Conservation (phyloP, 768 basidiomycete species). For the Myochromella boudieri region DNA sequence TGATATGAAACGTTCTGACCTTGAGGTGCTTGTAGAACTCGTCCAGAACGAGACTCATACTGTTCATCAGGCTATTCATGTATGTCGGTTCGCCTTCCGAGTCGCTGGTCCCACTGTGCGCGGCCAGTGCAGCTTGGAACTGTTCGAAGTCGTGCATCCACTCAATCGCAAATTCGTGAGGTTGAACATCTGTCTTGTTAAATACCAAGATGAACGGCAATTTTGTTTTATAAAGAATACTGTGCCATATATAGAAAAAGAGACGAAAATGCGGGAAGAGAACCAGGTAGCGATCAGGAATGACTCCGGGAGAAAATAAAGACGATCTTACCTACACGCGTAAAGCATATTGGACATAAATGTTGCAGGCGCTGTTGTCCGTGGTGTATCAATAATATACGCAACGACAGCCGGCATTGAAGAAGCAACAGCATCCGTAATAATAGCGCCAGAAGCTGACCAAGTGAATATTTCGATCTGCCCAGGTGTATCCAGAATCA, state of each 20-base stretch:
- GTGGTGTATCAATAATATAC: conserved; percentile 96
- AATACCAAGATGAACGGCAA: conserved; percentile 97
- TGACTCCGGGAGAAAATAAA: background rate
- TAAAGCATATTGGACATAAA: conserved; percentile 99
- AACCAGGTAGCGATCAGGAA: background rate
- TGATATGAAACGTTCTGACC: conserved; percentile 40
- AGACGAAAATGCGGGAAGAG: too few species aligned
- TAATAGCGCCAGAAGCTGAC: conserved; percentile 98
- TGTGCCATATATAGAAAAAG: conserved; percentile 27
- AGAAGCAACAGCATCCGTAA: conserved; percentile 94
- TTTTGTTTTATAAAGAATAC: conserved; percentile 97
- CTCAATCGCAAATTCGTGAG: conserved; percentile 88
- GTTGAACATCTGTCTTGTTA: conserved; percentile 95
- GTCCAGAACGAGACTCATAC: conserved; percentile 96
- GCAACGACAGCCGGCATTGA: conserved; percentile 93
- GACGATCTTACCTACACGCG: conserved; percentile 74
- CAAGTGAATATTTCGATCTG: conserved; percentile 99
- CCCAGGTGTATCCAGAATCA: conserved; percentile 95
- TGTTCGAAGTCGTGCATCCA: conserved; percentile 99
- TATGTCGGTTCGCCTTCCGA: conserved; percentile 92
- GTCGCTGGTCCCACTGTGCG: conserved; percentile 65
- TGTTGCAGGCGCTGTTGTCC: conserved; percentile 91
- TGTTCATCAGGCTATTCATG: conserved; percentile 98
- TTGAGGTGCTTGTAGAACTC: conserved; percentile 97
- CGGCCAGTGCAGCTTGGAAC: conserved; percentile 85